A percentile compares a stretch with the other conserved stretches of the same genome.
Conservation (phyloP, 2,329 filamentous ascomycete species). For the Colletotrichum sublineola region DNA sequence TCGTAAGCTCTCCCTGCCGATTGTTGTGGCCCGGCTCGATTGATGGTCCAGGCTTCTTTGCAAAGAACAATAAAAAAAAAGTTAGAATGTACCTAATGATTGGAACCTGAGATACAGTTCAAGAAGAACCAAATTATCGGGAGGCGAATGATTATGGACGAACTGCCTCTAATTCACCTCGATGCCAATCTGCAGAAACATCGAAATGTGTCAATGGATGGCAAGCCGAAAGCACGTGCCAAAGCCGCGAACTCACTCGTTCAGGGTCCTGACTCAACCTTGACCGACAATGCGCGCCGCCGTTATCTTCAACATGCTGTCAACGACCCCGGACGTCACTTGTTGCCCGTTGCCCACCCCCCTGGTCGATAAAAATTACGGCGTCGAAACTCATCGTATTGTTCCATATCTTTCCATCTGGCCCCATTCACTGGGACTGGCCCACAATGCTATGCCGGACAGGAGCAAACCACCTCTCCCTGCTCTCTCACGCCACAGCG, state of each 20-base stretch:
- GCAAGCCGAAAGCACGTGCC: background rate
- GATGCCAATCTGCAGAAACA: background rate
- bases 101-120: background rate
- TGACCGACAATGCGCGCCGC: background rate
- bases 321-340: background rate
- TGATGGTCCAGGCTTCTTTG: slow-evolving; percentile 26
- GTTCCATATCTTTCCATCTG: slow-evolving; percentile 36
- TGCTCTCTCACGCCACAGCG: slow-evolving; percentile 27
- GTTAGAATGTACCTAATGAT: background rate
- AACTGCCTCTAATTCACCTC: background rate
- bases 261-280: background rate
- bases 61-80: background rate
- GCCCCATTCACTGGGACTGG: slow-evolving; percentile 19
- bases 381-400: slow-evolving; percentile 12
- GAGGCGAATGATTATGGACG: too few relatives aligned
- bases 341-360: background rate
- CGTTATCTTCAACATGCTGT: background rate
- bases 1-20: background rate
- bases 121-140: background rate
- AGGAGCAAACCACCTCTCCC: slow-evolving; percentile 18
- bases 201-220: background rate
- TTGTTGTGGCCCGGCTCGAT: background rate
- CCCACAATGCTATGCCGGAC: slow-evolving; percentile 27
- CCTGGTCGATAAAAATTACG: too few relatives aligned
- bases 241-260: background rate